Evolutionary conservation across 768 basidiomycete species (phyloP).

Genomic region (Vishniacozyma victoriae): DNA sequence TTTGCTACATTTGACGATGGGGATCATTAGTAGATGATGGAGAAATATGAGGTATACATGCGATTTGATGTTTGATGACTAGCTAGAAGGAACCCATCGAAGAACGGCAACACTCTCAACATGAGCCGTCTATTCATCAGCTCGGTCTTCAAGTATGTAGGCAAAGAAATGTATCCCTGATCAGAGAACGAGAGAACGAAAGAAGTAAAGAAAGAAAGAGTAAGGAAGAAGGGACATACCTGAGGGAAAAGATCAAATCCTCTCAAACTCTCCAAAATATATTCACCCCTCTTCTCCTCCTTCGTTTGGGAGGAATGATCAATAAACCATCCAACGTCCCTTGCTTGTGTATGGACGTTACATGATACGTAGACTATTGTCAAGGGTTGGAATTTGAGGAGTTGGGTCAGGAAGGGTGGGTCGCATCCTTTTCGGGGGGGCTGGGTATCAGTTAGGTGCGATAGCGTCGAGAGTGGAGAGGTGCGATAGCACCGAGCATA

Average conservation of each 20-base stretch:
- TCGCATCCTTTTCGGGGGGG: conserved; percentile 96
- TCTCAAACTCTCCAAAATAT: conserved; percentile 72
- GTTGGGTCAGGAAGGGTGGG: conserved; percentile 61
- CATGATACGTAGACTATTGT: conserved; percentile 87
- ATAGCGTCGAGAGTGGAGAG: too few relatives aligned
- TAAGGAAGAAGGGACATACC: conserved; percentile 21
- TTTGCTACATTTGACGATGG: too few relatives aligned
- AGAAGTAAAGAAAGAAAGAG: background rate
- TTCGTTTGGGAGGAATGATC: conserved; percentile 48
- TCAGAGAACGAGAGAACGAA: background rate
- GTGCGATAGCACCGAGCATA: too few relatives aligned
- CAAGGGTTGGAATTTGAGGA: conserved; percentile 62
- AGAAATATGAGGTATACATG: too few relatives aligned
- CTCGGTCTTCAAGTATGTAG: too few relatives aligned
- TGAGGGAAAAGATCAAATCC: conserved; percentile 96
- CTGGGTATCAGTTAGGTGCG: conserved; percentile 60
- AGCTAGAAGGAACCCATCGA: too few relatives aligned
- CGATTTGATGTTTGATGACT: too few relatives aligned
- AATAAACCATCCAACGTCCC: conserved; percentile 74
- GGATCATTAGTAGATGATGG: too few relatives aligned
- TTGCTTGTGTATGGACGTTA: conserved; percentile 72
- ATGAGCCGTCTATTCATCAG: conserved; percentile 50
- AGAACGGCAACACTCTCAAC: conserved; percentile 64
- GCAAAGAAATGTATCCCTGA: too few relatives aligned
- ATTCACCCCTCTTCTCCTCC: conserved; percentile 51